These are phyloP conservation scores for Podaxis rugospora DNA, from an alignment of 768 basidiomycete genomes.

Conservation along the genomic window DNA sequence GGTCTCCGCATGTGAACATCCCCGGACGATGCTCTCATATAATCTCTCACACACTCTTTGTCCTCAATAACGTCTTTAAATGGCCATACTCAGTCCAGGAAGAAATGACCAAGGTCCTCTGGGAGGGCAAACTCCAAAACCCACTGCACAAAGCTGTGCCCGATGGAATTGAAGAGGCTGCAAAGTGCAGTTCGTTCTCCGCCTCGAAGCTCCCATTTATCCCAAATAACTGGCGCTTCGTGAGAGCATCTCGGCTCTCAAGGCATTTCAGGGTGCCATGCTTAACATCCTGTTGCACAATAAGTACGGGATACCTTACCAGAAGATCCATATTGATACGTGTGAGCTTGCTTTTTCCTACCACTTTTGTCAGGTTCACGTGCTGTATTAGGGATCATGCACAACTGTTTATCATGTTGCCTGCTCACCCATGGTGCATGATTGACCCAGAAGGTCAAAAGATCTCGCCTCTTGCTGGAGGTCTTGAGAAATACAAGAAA, in stretches of 20 bases:
- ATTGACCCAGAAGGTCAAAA: conserved; percentile 15
- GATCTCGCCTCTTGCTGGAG: background rate
- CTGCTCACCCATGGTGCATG: background rate
- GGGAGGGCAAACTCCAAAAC: conserved; percentile 14
- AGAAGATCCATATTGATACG: conserved; percentile 21
- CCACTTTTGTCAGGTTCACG: background rate
- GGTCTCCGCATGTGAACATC: too few species aligned
- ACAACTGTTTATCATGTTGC: conserved; percentile 17
- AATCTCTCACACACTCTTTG: too few species aligned
- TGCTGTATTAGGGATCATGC: conserved; percentile 17
- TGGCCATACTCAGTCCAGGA: conserved; percentile 11
- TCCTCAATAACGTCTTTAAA: too few species aligned
- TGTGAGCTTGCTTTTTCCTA: conserved; percentile 11
- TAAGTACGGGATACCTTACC: conserved; percentile 19
- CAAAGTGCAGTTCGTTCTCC: conserved; percentile 12
- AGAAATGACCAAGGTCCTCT: conserved; percentile 10
- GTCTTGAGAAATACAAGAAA: conserved; percentile 9
- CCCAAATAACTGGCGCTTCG: conserved; percentile 23
- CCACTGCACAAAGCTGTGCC: conserved; percentile 11
- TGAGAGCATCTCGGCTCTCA: conserved; percentile 23
- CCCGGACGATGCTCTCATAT: too few species aligned
- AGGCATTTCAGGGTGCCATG: conserved; percentile 23
- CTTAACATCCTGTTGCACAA: conserved; percentile 20
- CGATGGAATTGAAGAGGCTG: conserved; percentile 13
- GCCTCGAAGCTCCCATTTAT: conserved; percentile 14